These are phyloP conservation scores for Pyrenopolyporus hunteri DNA, from an alignment of 495 filamentous ascomycete genomes.

Conservation along the genomic window DNA sequence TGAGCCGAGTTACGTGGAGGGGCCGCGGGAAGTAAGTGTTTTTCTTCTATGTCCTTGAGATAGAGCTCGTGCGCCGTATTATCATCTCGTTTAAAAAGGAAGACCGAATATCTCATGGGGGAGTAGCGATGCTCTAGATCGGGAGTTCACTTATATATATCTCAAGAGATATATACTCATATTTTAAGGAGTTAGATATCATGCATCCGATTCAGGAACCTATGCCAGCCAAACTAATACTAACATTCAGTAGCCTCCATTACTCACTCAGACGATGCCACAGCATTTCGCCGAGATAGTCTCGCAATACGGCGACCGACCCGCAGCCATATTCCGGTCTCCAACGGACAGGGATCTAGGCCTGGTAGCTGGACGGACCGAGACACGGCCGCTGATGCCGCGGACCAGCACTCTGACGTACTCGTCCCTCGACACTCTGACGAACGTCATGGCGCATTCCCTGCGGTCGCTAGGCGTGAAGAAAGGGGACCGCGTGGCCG, in stretches of 20 bases:
- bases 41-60: background rate
- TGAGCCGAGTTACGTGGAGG: slow-evolving; percentile 38
- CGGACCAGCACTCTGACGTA: slow-evolving; percentile 68
- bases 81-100: too few species aligned
- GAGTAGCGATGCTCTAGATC: too few species aligned
- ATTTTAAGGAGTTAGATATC: background rate
- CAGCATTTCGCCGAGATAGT: slow-evolving; percentile 80
- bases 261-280: slow-evolving; percentile 77
- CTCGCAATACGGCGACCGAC: slow-evolving; percentile 71
- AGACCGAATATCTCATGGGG: too few species aligned
- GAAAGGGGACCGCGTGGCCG: slow-evolving; percentile 85
- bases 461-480: slow-evolving; percentile 74
- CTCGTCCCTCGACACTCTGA: slow-evolving; percentile 71
- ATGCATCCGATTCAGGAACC: background rate
- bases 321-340: slow-evolving; percentile 60
- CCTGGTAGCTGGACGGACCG: too few species aligned
- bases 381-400: slow-evolving; percentile 34
- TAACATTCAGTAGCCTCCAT: slow-evolving; percentile 63
- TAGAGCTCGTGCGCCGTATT: background rate
- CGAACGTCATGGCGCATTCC: slow-evolving; percentile 78
- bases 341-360: slow-evolving; percentile 40
- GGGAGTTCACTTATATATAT: background rate
- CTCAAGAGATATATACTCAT: background rate
- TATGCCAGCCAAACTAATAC: background rate
- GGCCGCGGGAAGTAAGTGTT: slow-evolving; percentile 41